These are phyloP conservation scores for Tulasnella sp. DNA, from an alignment of 768 basidiomycete species.

Conservation along the genomic window DNA sequence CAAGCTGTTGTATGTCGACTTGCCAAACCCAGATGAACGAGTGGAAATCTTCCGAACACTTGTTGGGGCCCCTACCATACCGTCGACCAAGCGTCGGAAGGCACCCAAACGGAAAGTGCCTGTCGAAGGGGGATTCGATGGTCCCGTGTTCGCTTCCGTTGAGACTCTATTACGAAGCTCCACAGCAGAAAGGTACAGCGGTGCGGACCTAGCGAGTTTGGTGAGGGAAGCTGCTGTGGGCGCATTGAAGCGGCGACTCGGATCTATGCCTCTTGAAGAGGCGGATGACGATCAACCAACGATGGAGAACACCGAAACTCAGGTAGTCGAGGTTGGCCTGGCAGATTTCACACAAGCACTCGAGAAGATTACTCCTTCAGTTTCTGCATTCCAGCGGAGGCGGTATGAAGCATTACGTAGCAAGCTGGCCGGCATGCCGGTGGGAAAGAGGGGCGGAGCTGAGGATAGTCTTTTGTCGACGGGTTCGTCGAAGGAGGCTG, in stretches of 20 bases:
- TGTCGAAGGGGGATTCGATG: slow-evolving; percentile 24
- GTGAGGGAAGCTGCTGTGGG: slow-evolving; percentile 85
- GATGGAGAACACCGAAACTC: not conserved
- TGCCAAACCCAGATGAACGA: slow-evolving; percentile 68
- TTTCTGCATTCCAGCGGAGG: slow-evolving; percentile 69
- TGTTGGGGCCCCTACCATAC: slow-evolving; percentile 33
- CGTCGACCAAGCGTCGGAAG: not conserved
- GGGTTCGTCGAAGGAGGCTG: not conserved
- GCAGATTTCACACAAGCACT: slow-evolving; percentile 71
- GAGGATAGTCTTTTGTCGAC: not conserved
- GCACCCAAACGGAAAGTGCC: slow-evolving; percentile 9
- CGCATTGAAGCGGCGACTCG: slow-evolving; percentile 53
- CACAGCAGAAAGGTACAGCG: slow-evolving; percentile 81
- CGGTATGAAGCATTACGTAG: slow-evolving; percentile 76
- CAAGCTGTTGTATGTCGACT: slow-evolving; percentile 89
- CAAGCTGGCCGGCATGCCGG: slow-evolving; percentile 76
- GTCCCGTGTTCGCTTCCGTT: slow-evolving; percentile 32
- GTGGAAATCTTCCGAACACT: slow-evolving; percentile 80
- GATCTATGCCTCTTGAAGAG: slow-evolving; percentile 26
- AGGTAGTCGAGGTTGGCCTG: slow-evolving; percentile 48
- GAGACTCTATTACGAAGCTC: slow-evolving; percentile 50
- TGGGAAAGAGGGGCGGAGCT: slow-evolving; percentile 14
- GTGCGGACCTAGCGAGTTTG: slow-evolving; percentile 83
- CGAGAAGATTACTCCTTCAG: slow-evolving; percentile 82
- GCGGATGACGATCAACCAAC: slow-evolving; percentile 28